Evolutionary conservation across 768 basidiomycete species (phyloP), one percentile per base, ranked within the genome.

Genomic region (Tricholoma flavovirens): DNA sequence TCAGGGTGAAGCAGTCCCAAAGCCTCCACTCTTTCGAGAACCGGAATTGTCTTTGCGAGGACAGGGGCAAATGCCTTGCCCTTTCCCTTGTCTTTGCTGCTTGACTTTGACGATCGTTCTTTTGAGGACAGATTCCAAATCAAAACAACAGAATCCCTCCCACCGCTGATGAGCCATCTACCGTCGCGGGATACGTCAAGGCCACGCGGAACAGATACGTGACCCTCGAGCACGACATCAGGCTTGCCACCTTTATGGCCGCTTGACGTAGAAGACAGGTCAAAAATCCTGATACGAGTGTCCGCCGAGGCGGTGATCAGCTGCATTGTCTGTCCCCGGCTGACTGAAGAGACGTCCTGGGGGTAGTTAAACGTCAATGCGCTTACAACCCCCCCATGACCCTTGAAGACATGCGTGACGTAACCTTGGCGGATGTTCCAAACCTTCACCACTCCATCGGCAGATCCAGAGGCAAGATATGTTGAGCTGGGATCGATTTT

Each of bases 311-410:
- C 96, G 0, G 95, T 95, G 55, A 95, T 79, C 38, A 98, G 81
- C 61, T 86, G 85, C 80, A 95, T 88, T 51, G 77, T 79, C 60
- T 73, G 75, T 52, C 74, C 71, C 53, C 74, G 74, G 38, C 62
- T 69, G 26, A 78, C 72, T 32, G 73, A 74, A 7, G 82, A 81
- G 2, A 78, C 74, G 58, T 88, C 80, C 57, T 76, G 81, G 19
- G 86, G 86, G 62, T 87, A 90, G 68, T 87, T 88, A 73, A 95
- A 99, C 22, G 81, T 75, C 57, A 98, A 74, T 14, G 96, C 94
- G 61, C 89, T 91, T 67, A 99, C 87, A 57, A 97, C 91, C n/a
- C 97, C 97, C 4, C 95, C 97, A 67, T 98, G 97, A 2, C 95
- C 96, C 65, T 89, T 90, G 78, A 96, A 93, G 11, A 94, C 80